Conservation (phyloP, 192 early-diverging fungal genomes). For the Coemansia sp. region DNA sequence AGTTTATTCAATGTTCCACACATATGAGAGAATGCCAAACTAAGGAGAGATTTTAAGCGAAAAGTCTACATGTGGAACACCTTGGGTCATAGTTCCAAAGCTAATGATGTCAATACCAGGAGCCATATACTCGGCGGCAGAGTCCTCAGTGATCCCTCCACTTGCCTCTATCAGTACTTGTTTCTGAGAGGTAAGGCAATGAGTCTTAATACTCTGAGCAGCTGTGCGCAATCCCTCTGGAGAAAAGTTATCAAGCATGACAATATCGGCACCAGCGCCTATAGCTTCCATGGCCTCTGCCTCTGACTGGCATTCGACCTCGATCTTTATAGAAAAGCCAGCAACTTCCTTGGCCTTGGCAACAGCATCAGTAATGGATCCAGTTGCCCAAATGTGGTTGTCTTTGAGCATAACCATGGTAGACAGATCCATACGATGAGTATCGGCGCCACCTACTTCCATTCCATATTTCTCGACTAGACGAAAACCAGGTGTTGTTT, state of each 20-base stretch:
- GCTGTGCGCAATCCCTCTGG: conserved; percentile 64
- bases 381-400: conserved; percentile 94
- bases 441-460: conserved; percentile 94
- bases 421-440: conserved; percentile 94
- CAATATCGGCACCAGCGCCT: conserved; percentile 90
- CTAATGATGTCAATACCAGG: conserved; percentile 87
- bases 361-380: conserved; percentile 92
- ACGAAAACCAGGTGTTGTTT: conserved; percentile 97
- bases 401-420: conserved; percentile 99
- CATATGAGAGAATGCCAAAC: too few species aligned
- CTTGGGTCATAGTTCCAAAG: conserved; percentile 90
- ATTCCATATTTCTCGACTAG: conserved; percentile 98
- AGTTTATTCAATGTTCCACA: neutral
- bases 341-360: conserved; percentile 73
- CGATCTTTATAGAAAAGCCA: conserved; percentile 94
- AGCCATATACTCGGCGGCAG: conserved; percentile 74
- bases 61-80: conserved; percentile 95
- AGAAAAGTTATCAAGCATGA: conserved; percentile 97
- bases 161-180: conserved; percentile 88
- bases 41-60: conserved; percentile 81
- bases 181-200: conserved; percentile 58
- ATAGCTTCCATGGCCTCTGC: conserved; percentile 95
- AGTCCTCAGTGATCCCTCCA: conserved; percentile 93
- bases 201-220: conserved; percentile 73
- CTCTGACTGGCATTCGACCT: conserved; percentile 93